Evolutionary conservation across 2,329 filamentous ascomycete genomes (phyloP), one percentile per base, ranked within the genome.

Genomic region (Ophiocordyceps robertsii): DNA sequence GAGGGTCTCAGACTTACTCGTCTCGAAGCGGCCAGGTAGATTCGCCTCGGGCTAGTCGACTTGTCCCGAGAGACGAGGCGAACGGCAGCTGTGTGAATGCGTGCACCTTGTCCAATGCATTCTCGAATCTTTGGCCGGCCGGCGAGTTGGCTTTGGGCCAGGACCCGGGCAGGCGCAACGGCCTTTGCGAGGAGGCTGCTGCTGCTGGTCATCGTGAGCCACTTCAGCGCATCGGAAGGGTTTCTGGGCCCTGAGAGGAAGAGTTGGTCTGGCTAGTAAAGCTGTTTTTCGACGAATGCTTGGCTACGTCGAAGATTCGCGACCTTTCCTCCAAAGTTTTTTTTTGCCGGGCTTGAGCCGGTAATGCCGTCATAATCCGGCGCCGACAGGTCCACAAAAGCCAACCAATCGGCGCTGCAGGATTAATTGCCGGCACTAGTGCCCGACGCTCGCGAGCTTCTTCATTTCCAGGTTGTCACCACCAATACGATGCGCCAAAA

Each of bases 151-250:
- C 59, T 58, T 45, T 66, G 66, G 44, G 67, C 64, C 46, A 73
- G 54, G 48, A 64, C 59, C 50, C 69, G 67, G 53, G 62, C 60
- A 31, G 69, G 69, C 50, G 63, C 59, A 48, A 62, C 62, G 39
- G 66, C 64, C 58, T 69, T 73, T 46, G 62, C 61, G 46, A 72
- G 51, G 49, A 70, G 53, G 53, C 57, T 66, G 35, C 68, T 60
- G 53, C 57, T 66, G 35, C 68, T 60, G 53, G 70, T 72, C 70
- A 73, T 72, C 37, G 49, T 62, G 54, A 53, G 41, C 41, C 43
- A 46, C 45, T 51, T 43, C 45, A 45, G 51, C 51, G 54, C 58
- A 60, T 62, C 46, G 52, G 50, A 43, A 27, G 38, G 29, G 38
- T 19, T 32, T n/a, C 17, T n/a, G 21, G 41, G 37, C 29, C 14